phyloP scores from a whole-genome alignment of 2,329 filamentous ascomycete genomes.

The Colletotrichum incanum region DNA sequence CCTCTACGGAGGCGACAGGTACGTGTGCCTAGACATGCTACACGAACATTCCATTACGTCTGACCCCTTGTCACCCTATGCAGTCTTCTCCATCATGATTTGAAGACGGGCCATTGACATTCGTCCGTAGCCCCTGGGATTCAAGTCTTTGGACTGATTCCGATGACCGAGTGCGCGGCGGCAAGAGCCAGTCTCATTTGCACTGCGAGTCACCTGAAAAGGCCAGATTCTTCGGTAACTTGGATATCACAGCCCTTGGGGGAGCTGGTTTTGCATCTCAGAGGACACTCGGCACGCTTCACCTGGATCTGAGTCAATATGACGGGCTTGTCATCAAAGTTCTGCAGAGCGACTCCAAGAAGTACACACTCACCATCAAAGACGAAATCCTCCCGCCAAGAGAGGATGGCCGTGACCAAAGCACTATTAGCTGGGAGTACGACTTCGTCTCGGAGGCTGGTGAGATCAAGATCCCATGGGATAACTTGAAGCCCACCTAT shows the following conservation, averaged over 20 bases:
- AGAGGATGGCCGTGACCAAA: constrained; percentile 79
- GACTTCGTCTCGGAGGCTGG: constrained; percentile 67
- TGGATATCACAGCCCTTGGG: constrained; percentile 83
- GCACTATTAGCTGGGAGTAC: constrained; percentile 81
- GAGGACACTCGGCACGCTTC: constrained; percentile 72
- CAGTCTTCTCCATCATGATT: not conserved
- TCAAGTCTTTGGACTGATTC: constrained; percentile 75
- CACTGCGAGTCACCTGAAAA: constrained; percentile 50
- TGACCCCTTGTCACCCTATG: not conserved
- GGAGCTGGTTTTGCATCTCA: constrained; percentile 89
- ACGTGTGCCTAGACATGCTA: constrained; percentile 44
- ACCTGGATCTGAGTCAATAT: constrained; percentile 76
- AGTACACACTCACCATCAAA: constrained; percentile 83
- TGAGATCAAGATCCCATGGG: constrained; percentile 74
- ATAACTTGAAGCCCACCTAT: constrained; percentile 79
- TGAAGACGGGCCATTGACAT: constrained; percentile 19
- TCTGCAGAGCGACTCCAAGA: constrained; percentile 71
- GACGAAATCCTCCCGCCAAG: constrained; percentile 73
- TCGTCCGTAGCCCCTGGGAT: constrained; percentile 68
- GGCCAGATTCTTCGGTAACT: constrained; percentile 77
- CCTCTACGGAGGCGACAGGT: constrained; percentile 61
- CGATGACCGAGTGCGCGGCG: constrained; percentile 85
- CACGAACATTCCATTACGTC: not conserved
- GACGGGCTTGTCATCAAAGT: constrained; percentile 73
- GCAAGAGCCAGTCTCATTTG: constrained; percentile 73